Evolutionary conservation across 371 early-diverging fungal genomes (phyloP), one percentile per base, ranked within the genome.

Genomic region (Mortierella sp.): DNA sequence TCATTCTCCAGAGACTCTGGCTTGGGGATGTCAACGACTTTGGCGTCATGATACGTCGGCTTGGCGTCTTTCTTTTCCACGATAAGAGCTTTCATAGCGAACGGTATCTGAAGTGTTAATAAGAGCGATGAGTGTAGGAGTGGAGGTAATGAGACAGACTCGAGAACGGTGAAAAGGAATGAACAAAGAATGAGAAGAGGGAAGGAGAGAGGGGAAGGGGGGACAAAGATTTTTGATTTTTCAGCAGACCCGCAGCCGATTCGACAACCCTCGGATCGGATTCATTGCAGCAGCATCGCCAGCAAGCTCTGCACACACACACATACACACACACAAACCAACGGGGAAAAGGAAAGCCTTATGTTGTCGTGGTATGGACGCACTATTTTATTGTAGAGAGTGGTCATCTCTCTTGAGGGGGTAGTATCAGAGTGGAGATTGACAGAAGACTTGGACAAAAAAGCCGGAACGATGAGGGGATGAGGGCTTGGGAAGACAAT

Each of bases 21-120:
- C 23, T 55, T 69, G 0, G 82, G 82, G 7, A 80, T 28, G 7
- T 74, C 61, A 6, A 57, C 43, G n/a, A 68, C 18, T 2, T 41
- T 67, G 42, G 76, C 70, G 24, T 54, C 54, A 52, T 76, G 69
- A 43, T 76, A 76, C 12, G 58, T 30, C 0, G 76, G 76, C 4
- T 51, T 54, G 21, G 43, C 2, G 24, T 49, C 43, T 10, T 61
- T 61, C 62, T 65, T 61, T 54, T 69, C 63, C 7, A 76, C 24
- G n/a, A 69, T 47, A 45, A 76, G 43, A 8, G 76, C 76, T 39
- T 76, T 76, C 76, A 76, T 73, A 8, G 1, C 39, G 9, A 21
- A 38, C 2, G 54, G 7, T 43, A 41, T 24, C 14, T 34, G 24
- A 1, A n/a, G 28, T 14, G 13, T 26, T 28, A 31, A 12, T 2